A percentile compares a stretch with the other conserved stretches of the same genome.
These are phyloP conservation scores for Lecanoromycetidae sp. DNA, from an alignment of 2,329 filamentous ascomycete genomes.

Conservation along the genomic window DNA sequence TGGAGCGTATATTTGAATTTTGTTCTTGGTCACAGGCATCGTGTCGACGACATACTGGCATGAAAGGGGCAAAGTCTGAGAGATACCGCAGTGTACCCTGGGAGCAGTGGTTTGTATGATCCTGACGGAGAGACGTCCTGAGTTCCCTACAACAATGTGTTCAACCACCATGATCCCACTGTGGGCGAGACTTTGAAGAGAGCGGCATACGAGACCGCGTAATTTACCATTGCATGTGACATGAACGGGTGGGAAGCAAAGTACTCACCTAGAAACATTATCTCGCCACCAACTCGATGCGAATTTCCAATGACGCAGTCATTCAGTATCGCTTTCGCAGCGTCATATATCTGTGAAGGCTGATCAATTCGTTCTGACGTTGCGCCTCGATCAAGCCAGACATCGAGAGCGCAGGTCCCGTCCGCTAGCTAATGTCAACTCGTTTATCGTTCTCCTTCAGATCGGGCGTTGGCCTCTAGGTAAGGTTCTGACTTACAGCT, in stretches of 20 bases:
- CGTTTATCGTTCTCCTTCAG: neutral
- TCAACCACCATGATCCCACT: neutral
- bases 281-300: neutral
- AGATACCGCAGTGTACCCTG: neutral
- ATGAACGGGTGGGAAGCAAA: neutral
- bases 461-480: neutral
- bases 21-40: neutral
- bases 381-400: constrained; percentile 3
- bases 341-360: constrained; percentile 1
- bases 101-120: neutral
- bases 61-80: neutral
- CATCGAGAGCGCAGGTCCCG: constrained; percentile 1
- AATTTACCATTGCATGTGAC: neutral
- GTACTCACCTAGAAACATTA: neutral
- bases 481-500: neutral
- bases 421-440: neutral
- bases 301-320: neutral
- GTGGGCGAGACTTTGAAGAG: neutral
- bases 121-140: neutral
- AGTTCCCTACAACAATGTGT: neutral
- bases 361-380: neutral
- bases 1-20: constrained; percentile 1
- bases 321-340: neutral
- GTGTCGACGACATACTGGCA: neutral
- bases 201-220: neutral